A percentile compares a stretch with the other conserved stretches of the same genome.
Evolutionary conservation across 1,284 basidiomycete species (phyloP).

Genomic region (Ceratobasidium sp.): DNA sequence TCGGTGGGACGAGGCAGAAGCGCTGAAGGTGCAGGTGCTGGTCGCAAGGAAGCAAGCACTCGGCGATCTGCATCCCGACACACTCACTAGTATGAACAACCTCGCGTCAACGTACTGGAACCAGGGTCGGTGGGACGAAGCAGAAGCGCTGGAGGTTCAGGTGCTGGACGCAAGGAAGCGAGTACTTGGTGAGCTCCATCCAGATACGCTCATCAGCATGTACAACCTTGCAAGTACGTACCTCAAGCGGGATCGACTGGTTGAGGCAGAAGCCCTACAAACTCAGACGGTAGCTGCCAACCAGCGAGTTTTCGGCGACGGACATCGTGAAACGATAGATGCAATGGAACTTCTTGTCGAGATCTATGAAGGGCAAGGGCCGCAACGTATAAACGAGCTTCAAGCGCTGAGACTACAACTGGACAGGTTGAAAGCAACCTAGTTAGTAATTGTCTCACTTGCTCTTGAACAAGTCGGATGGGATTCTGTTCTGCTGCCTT

Average conservation of each 20-base stretch:
- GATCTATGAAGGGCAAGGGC: background rate
- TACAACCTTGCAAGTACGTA: constrained; percentile 18
- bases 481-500: too few species aligned
- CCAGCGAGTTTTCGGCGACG: constrained; percentile 4
- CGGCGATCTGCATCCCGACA: too few species aligned
- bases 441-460: too few species aligned
- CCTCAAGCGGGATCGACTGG: background rate
- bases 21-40: too few species aligned
- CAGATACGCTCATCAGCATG: constrained; percentile 12
- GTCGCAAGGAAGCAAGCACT: too few species aligned
- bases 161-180: background rate
- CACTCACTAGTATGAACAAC: too few species aligned
- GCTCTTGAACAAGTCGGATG: too few species aligned
- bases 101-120: too few species aligned
- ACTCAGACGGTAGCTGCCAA: background rate
- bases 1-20: too few species aligned
- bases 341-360: background rate
- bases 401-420: too few species aligned
- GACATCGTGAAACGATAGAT: constrained; percentile 6
- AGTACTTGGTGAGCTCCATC: constrained; percentile 21
- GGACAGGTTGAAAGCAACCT: too few species aligned
- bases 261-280: constrained; percentile 15
- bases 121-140: constrained; percentile 3
- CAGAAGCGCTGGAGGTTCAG: background rate
- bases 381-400: too few species aligned